phyloP scores from a whole-genome alignment of 495 filamentous ascomycete genomes.

The Xylaria intraflava region DNA sequence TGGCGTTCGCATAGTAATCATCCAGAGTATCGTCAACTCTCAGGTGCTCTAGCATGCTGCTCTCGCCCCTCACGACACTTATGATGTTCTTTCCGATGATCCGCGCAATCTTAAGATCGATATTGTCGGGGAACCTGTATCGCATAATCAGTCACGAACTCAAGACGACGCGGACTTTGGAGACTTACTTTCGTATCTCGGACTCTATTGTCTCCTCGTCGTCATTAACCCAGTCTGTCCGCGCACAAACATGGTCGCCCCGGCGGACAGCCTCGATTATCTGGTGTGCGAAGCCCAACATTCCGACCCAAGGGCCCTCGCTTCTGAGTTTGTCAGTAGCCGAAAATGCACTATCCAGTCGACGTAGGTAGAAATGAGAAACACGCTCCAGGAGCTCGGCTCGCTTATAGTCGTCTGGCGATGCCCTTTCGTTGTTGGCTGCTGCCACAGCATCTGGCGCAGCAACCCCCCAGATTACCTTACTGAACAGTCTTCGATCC shows the following conservation, averaged over 20 bases:
- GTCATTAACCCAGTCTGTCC: neutral
- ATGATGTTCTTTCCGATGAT: slow-evolving; percentile 31
- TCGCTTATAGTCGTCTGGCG: too few species aligned
- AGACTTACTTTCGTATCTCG: neutral
- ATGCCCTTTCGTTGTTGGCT: too few species aligned
- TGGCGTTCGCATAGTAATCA: slow-evolving; percentile 28
- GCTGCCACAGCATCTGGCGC: too few species aligned
- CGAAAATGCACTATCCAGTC: too few species aligned
- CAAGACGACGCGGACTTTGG: neutral
- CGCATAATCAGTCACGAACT: neutral
- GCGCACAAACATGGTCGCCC: neutral
- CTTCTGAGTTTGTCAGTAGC: too few species aligned
- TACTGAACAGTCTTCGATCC: too few species aligned
- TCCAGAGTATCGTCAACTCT: slow-evolving; percentile 31
- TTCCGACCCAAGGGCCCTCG: too few species aligned
- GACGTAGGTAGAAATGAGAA: too few species aligned
- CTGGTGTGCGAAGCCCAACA: too few species aligned
- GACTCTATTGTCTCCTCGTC: neutral
- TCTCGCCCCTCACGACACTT: slow-evolving; percentile 25
- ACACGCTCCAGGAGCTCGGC: too few species aligned
- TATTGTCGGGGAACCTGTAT: slow-evolving; percentile 3
- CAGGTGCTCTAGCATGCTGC: slow-evolving; percentile 36
- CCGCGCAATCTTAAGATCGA: slow-evolving; percentile 8
- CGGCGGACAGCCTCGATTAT: too few species aligned
- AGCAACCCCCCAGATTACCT: too few species aligned